A percentile compares a stretch with the other conserved stretches of the same genome.
Evolutionary conservation across 1,284 basidiomycete genomes (phyloP).

Genomic region (Chalciporus sp.): DNA sequence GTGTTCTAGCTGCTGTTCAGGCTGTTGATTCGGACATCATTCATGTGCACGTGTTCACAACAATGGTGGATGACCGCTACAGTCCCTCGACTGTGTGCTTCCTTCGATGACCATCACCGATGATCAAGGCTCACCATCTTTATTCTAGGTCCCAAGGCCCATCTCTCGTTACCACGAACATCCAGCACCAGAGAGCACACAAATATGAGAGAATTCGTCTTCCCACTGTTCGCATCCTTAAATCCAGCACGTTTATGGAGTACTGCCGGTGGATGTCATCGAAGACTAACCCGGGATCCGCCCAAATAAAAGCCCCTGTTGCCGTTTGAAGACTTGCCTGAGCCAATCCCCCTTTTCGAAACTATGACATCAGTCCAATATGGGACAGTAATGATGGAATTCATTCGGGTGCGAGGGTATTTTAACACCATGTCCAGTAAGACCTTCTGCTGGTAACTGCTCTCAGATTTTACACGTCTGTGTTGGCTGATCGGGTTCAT

Average conservation of each 20-base stretch:
- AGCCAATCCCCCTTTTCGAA: too few relatives aligned
- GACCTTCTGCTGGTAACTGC: too few relatives aligned
- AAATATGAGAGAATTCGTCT: not conserved
- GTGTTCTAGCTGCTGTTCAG: not conserved
- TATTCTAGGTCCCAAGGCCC: not conserved
- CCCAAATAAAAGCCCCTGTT: not conserved
- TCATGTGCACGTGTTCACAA: conserved; percentile 7
- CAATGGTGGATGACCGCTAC: conserved; percentile 7
- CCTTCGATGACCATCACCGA: not conserved
- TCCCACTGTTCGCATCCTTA: conserved; percentile 4
- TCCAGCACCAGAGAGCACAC: not conserved
- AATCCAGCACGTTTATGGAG: not conserved
- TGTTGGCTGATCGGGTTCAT: too few relatives aligned
- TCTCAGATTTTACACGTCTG: too few relatives aligned
- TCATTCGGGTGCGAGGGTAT: too few relatives aligned
- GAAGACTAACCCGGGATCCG: not conserved
- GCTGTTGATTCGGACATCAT: conserved; percentile 1
- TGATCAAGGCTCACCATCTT: not conserved
- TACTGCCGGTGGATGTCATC: not conserved
- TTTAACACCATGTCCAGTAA: too few relatives aligned
- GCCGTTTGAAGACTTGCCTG: too few relatives aligned
- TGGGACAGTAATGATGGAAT: too few relatives aligned
- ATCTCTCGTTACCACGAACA: conserved; percentile 4
- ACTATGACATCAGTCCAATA: too few relatives aligned
- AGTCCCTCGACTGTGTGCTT: conserved; percentile 6